Base-by-base conservation (phyloP, 2,329 filamentous ascomycete genomes). In the Hypoxylon sp. region DNA sequence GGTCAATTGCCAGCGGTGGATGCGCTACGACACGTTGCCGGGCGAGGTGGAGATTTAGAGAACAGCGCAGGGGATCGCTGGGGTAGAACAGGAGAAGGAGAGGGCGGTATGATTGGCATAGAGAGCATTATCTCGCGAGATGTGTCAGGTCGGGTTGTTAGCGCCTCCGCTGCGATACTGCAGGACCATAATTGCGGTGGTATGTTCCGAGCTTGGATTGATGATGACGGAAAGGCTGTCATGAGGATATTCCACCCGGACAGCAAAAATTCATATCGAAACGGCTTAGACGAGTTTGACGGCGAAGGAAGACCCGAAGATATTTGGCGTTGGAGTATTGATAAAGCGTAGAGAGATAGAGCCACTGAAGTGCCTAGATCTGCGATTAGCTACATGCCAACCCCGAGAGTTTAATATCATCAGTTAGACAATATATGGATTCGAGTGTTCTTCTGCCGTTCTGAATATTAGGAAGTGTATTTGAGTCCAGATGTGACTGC, bases 161-260 rank as follows among this genome's bases (percentile, higher is more conserved):
- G 79, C 1, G 76, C 78, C 1, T 73, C 79, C 12, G 81, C 80
- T 1, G 82, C 85, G 53, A 83, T 96, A 4, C 79, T 94, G 14
- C 91, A 89, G 76, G 91, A 94, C 71, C 93, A 90, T 76, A 97
- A 97, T 75, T 96, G 91, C 71, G 91, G 89, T 3, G 93, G 93
- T 0, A 94, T 97, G 91, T 96, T 93, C 74, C 85, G 93, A 18
- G 93, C 92, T 0, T 95, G 91, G 85, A 80, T 91, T 18, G 86
- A 92, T 67, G 84, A 89, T 3, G 74, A 85, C 1, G 90, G 89
- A 0, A 80, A 80, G 61, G 80, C 83, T 16, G 80, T 83, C 22
- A 86, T 88, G 74, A 84, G 85, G 57, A 83, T 90, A 1, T 91
- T 88, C 80, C 80, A 83, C 52, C 82, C 85, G 59, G 67, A 71